phyloP scores from a whole-genome alignment of 73 alveolate species.

The Tetrahymena borealis region DNA sequence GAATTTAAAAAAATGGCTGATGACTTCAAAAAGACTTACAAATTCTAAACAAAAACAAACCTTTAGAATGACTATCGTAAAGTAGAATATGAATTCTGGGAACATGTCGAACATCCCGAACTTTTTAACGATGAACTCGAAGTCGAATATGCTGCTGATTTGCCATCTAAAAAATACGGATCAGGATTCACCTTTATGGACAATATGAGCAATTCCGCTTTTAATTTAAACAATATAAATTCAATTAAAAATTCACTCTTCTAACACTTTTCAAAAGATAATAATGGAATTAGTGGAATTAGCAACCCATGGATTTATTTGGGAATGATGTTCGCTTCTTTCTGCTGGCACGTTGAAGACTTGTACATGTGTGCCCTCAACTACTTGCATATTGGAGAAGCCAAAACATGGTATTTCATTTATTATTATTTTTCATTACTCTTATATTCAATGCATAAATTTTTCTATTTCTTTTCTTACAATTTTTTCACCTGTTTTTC shows the following conservation, averaged over 20 bases:
- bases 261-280: constrained; percentile 30
- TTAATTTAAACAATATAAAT: constrained; percentile 54
- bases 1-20: neutral
- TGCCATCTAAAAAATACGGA: constrained; percentile 43
- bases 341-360: constrained; percentile 83
- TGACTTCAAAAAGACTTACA: neutral
- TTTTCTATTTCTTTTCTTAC: neutral
- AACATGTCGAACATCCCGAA: neutral
- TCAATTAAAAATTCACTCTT: constrained; percentile 30
- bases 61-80: neutral
- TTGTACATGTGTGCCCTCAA: constrained; percentile 54
- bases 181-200: constrained; percentile 52
- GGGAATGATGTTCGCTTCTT: constrained; percentile 68
- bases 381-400: constrained; percentile 68
- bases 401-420: constrained; percentile 31
- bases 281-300: constrained; percentile 57
- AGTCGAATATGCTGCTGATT: constrained; percentile 68
- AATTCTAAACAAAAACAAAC: neutral
- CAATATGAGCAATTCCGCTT: constrained; percentile 22
- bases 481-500: neutral
- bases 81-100: neutral
- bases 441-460: neutral
- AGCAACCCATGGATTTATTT: constrained; percentile 68
- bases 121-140: neutral
- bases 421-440: neutral